Evolutionary conservation across 257 asterid genomes (phyloP).

Genomic region (Avicennia marina): DNA sequence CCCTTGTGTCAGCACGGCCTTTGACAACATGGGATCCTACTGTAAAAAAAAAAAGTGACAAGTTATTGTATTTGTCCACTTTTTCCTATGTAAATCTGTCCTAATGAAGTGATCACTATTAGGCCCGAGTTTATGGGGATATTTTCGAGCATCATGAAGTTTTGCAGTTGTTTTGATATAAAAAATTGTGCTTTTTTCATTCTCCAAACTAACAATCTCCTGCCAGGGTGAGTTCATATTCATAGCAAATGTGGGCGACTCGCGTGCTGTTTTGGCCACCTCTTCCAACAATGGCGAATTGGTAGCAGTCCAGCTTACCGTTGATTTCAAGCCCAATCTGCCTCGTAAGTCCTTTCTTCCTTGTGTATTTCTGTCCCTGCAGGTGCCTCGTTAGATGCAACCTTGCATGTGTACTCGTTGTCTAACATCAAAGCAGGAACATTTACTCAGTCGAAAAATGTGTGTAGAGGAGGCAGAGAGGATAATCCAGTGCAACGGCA

Average conservation of each 20-base stretch:
- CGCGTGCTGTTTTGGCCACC: conserved; percentile 91
- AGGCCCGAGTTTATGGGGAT: background rate
- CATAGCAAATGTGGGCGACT: conserved; percentile 92
- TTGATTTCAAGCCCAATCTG: conserved; percentile 90
- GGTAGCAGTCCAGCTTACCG: conserved; percentile 73
- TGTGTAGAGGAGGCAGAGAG: conserved; percentile 80
- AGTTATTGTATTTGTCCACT: too few species aligned
- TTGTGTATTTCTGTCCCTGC: background rate
- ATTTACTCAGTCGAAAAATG: background rate
- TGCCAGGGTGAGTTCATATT: conserved; percentile 65
- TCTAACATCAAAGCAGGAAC: too few species aligned
- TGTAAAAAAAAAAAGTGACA: too few species aligned
- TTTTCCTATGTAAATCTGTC: too few species aligned
- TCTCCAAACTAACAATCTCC: conserved; percentile 4
- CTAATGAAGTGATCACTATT: background rate
- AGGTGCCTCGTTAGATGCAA: background rate
- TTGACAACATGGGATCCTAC: too few species aligned
- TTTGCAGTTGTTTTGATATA: too few species aligned
- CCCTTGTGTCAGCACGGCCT: too few species aligned
- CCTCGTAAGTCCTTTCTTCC: conserved; percentile 51
- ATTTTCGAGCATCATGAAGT: background rate
- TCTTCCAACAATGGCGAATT: conserved; percentile 54
- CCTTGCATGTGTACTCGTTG: background rate
- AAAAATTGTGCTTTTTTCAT: too few species aligned
- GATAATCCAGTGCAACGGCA: conserved; percentile 60